These are phyloP conservation scores for Pascua guehoae DNA, from an alignment of 1,284 basidiomycete genomes.

Conservation along the genomic window DNA sequence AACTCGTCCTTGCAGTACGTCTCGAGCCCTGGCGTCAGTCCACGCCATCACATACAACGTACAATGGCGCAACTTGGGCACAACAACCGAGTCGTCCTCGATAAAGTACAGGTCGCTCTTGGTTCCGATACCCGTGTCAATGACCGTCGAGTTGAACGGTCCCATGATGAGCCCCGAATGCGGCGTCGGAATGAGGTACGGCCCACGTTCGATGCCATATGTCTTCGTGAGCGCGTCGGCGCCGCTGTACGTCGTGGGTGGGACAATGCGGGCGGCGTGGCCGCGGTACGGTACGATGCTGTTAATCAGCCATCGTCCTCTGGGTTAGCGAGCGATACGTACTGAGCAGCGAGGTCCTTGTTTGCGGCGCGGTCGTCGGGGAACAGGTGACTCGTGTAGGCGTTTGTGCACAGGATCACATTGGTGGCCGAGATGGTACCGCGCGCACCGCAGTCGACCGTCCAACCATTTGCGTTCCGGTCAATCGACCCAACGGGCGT, in stretches of 20 bases:
- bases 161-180: constrained; percentile 26
- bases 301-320: neutral
- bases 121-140: neutral
- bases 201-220: constrained; percentile 24
- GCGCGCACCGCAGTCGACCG: constrained; percentile 20
- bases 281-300: constrained; percentile 27
- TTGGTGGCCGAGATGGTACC: constrained; percentile 25
- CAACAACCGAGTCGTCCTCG: constrained; percentile 19
- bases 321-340: neutral
- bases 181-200: constrained; percentile 30
- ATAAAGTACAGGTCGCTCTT: constrained; percentile 13
- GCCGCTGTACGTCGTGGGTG: constrained; percentile 23
- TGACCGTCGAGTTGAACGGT: constrained; percentile 8
- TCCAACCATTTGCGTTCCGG: neutral
- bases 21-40: constrained; percentile 4
- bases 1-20: constrained; percentile 19
- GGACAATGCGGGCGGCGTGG: constrained; percentile 26
- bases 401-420: constrained; percentile 39
- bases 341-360: neutral
- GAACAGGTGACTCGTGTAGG: constrained; percentile 31
- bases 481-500: constrained; percentile 5
- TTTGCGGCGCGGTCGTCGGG: constrained; percentile 12
- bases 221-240: constrained; percentile 12
- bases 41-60: neutral
- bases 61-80: constrained; percentile 2